A percentile compares a stretch with the other conserved stretches of the same genome.
Conservation (phyloP, 768 basidiomycete species). For the Tulasnella sp. region DNA sequence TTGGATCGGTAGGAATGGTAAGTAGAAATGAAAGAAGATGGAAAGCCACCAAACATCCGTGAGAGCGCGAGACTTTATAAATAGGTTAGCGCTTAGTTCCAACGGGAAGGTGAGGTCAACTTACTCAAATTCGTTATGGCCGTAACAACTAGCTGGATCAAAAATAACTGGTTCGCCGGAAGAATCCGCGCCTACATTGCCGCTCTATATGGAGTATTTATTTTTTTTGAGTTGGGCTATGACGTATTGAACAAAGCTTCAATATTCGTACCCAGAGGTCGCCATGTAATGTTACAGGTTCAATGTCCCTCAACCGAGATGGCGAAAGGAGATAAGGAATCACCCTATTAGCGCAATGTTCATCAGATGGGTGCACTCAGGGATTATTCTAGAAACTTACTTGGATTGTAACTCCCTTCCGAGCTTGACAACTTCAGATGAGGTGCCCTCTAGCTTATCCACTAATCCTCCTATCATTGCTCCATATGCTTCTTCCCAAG, state of each 20-base stretch:
- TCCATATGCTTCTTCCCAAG: constrained; percentile 57
- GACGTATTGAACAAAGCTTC: background rate
- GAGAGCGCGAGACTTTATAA: constrained; percentile 51
- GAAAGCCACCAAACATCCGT: constrained; percentile 69
- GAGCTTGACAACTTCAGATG: constrained; percentile 37
- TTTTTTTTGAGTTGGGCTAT: no score
- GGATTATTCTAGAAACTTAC: constrained; percentile 25
- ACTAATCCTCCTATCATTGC: constrained; percentile 49
- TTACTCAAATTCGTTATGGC: constrained; percentile 74
- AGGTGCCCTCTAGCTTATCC: constrained; percentile 32
- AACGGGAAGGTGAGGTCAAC: constrained; percentile 20
- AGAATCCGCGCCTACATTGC: constrained; percentile 53
- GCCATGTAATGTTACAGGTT: constrained; percentile 63
- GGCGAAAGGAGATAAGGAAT: constrained; percentile 52
- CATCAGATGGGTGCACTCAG: background rate
- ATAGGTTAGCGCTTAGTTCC: background rate
- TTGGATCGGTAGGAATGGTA: constrained; percentile 55
- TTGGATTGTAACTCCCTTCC: constrained; percentile 38
- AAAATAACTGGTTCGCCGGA: constrained; percentile 54
- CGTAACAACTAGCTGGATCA: constrained; percentile 63
- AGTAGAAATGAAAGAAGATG: constrained; percentile 44
- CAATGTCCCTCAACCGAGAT: constrained; percentile 32
- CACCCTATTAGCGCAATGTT: constrained; percentile 33
- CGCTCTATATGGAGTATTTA: constrained; percentile 43
- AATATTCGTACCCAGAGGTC: constrained; percentile 55